Conservation (phyloP, 352 stramenopile species). For the Phytopythium vexans region DNA sequence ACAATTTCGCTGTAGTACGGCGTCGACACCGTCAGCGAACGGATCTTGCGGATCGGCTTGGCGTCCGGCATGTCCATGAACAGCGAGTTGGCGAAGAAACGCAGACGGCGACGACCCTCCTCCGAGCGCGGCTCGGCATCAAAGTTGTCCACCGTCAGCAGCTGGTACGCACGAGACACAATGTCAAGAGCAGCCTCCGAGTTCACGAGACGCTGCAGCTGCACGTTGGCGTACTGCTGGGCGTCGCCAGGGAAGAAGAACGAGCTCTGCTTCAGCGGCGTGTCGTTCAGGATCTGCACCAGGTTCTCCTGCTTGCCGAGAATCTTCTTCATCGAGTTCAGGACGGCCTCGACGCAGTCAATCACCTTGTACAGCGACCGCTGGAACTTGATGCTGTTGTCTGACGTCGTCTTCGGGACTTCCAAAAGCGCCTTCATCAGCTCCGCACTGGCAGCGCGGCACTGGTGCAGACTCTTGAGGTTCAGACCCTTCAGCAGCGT, state of each 20-base stretch:
- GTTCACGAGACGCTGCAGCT: conserved; percentile 79
- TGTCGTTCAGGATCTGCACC: conserved; percentile 83
- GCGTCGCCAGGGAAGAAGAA: conserved; percentile 87
- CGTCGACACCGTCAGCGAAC: conserved; percentile 79
- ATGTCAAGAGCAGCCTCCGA: conserved; percentile 81
- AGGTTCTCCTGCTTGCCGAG: conserved; percentile 83
- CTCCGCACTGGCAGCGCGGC: conserved; percentile 57
- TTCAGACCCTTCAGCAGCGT: conserved; percentile 82
- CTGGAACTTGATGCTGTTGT: conserved; percentile 88
- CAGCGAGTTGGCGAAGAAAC: conserved; percentile 86
- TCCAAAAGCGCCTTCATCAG: conserved; percentile 86
- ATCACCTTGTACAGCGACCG: conserved; percentile 82
- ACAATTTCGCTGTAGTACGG: conserved; percentile 91
- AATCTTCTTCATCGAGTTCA: conserved; percentile 86
- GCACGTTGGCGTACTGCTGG: conserved; percentile 78
- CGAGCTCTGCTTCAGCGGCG: conserved; percentile 80
- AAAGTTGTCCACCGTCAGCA: conserved; percentile 89
- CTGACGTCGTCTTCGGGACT: conserved; percentile 67
- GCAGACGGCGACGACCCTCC: conserved; percentile 78
- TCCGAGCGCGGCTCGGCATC: conserved; percentile 84
- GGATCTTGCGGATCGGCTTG: conserved; percentile 83
- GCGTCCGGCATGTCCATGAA: conserved; percentile 90
- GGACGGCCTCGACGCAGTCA: conserved; percentile 74
- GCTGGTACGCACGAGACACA: conserved; percentile 78
- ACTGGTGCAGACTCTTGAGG: conserved; percentile 74